Conservation (phyloP, 2,329 filamentous ascomycete genomes). For the Chrysoporthe deuterocubensis region DNA sequence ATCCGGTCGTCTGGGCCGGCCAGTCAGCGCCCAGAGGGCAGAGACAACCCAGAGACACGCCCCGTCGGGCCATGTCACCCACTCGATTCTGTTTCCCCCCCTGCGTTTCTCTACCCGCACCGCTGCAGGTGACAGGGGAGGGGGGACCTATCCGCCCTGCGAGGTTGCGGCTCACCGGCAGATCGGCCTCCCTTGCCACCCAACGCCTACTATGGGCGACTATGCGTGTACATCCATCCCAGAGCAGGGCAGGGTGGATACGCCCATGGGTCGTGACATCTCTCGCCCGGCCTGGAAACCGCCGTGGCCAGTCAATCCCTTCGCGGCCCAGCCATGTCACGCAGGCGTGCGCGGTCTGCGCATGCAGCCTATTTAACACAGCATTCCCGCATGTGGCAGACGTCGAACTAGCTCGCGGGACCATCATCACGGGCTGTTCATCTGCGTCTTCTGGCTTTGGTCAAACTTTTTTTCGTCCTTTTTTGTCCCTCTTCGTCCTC, state of each 20-base stretch:
- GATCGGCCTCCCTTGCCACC: conserved; percentile 24
- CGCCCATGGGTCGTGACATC: conserved; percentile 8
- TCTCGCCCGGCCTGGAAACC: conserved; percentile 13
- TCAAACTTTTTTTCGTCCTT: no score
- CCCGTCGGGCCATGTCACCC: conserved; percentile 19
- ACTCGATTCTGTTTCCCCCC: conserved; percentile 17
- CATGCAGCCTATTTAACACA: conserved; percentile 28
- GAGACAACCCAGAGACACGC: conserved; percentile 10
- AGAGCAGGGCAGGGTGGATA: neutral
- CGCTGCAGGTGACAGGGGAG: neutral
- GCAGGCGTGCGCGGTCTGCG: conserved; percentile 9
- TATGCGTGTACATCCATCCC: no score
- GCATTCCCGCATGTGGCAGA: conserved; percentile 26
- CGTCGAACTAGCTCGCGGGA: neutral
- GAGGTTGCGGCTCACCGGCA: conserved; percentile 24
- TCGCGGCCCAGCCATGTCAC: conserved; percentile 12
- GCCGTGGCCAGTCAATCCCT: conserved; percentile 16
- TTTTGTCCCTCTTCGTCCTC: neutral
- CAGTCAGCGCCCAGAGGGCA: conserved; percentile 21
- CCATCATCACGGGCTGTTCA: neutral
- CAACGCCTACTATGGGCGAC: neutral
- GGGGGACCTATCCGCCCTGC: neutral
- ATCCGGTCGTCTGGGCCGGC: conserved; percentile 25
- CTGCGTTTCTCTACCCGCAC: neutral
- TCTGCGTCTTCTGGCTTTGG: conserved; percentile 12